These are phyloP conservation scores for Ailanthus altissimus DNA, from an alignment of 345 rosid genomes.

Conservation along the genomic window DNA sequence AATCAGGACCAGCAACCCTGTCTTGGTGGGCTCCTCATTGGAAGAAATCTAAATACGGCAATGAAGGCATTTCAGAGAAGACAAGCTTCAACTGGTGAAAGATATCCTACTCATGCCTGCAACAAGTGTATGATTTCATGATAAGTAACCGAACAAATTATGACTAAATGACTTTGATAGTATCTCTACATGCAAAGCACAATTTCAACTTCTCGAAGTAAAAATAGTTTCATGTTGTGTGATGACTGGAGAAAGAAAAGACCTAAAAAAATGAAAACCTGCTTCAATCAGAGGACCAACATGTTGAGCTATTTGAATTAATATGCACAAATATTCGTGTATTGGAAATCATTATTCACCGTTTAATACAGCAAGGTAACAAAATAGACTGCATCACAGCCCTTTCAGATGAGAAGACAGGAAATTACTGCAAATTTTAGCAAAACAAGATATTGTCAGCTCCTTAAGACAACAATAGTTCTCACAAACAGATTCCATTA, in stretches of 20 bases:
- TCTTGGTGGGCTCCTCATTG: constrained; percentile 15
- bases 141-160: constrained; percentile 17
- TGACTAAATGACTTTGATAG: background rate
- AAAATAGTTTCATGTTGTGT: background rate
- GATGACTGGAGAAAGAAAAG: background rate
- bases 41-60: constrained; percentile 8
- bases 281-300: background rate
- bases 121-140: constrained; percentile 15
- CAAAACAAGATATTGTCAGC: background rate
- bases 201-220: constrained; percentile 1
- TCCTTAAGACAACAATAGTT: background rate
- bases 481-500: background rate
- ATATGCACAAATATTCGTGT: background rate
- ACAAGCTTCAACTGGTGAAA: constrained; percentile 11
- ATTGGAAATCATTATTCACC: background rate
- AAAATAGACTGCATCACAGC: constrained; percentile 3
- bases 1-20: constrained; percentile 17
- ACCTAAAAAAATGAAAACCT: background rate
- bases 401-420: background rate
- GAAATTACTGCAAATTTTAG: background rate
- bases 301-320: background rate
- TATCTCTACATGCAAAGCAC: constrained; percentile 16
- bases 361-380: background rate
- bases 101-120: constrained; percentile 26
- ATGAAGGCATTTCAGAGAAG: constrained; percentile 7